Percentiles rank a stretch among this genome's conserved stretches.
These are phyloP conservation scores for Trichophyton schoenleinii DNA, from an alignment of 2,329 filamentous ascomycete species.

Conservation along the genomic window DNA sequence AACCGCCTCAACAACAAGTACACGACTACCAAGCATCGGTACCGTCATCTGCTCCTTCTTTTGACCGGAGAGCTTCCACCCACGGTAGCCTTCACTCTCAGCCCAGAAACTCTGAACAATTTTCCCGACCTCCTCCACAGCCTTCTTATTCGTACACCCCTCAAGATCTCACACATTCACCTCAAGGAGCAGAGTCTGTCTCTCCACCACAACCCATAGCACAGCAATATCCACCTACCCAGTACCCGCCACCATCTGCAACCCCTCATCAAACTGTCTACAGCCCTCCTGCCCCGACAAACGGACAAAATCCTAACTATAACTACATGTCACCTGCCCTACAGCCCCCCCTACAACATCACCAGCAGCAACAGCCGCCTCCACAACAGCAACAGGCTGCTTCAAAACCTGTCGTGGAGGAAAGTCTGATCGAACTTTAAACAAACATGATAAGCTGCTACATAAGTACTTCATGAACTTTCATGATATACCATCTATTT, in stretches of 20 bases:
- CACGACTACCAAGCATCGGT: not conserved
- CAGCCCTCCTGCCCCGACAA: not conserved
- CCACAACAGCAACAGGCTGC: slow-evolving; percentile 45
- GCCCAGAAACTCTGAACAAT: not conserved
- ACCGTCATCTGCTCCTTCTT: not conserved
- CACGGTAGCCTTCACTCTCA: not conserved
- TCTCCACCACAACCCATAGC: not conserved
- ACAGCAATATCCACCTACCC: not conserved
- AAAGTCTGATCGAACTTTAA: slow-evolving; percentile 68
- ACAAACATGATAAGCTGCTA: not conserved
- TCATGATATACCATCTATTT: not conserved
- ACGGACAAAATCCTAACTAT: slow-evolving; percentile 3
- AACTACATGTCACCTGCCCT: not conserved
- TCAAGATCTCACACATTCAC: not conserved
- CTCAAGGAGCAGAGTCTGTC: not conserved
- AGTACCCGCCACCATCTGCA: not conserved
- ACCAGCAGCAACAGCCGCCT: slow-evolving; percentile 38
- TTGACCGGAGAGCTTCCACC: not conserved
- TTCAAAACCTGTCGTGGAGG: slow-evolving; percentile 48
- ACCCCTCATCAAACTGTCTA: slow-evolving; percentile 1
- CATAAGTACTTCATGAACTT: not conserved
- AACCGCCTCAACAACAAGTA: slow-evolving; percentile 1
- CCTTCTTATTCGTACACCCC: not conserved
- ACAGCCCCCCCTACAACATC: slow-evolving; percentile 37
- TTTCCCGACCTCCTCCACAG: not conserved